phyloP scores from a whole-genome alignment of 805 yeast genomes.

The Candida corydali region DNA sequence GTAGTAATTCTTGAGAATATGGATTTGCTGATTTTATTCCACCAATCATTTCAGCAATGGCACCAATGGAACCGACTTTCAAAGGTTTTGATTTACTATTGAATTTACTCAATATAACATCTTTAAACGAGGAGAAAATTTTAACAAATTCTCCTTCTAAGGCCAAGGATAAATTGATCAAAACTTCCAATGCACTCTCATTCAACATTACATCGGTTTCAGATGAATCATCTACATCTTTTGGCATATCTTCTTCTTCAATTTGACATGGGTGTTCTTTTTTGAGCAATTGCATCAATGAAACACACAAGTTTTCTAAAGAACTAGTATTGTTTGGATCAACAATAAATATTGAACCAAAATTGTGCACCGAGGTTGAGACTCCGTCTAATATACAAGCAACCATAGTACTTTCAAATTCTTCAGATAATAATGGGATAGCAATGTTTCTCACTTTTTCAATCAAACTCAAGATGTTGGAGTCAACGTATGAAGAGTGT shows the following conservation, averaged over 20 bases:
- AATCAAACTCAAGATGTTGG: conserved; percentile 54
- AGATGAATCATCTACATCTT: conserved; percentile 46
- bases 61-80: conserved; percentile 83
- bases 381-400: conserved; percentile 71
- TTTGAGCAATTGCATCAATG: conserved; percentile 67
- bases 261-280: conserved; percentile 83
- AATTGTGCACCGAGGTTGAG: conserved; percentile 59
- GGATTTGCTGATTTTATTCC: conserved; percentile 69
- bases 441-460: conserved; percentile 66
- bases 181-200: conserved; percentile 82
- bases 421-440: conserved; percentile 61
- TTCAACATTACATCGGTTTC: conserved; percentile 61
- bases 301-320: conserved; percentile 66
- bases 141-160: conserved; percentile 74
- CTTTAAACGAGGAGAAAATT: conserved; percentile 70
- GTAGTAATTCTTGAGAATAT: conserved; percentile 64
- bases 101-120: conserved; percentile 52
- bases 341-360: conserved; percentile 72
- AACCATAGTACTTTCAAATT: conserved; percentile 80
- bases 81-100: conserved; percentile 61
- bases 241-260: conserved; percentile 58
- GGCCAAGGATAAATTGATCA: conserved; percentile 71
- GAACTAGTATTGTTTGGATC: conserved; percentile 48
- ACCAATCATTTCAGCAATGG: conserved; percentile 81
- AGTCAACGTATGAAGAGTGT: conserved; percentile 54